Percentiles rank a stretch among this genome's conserved stretches.
These are phyloP conservation scores for Chalciporus sp. DNA, from an alignment of 1,284 basidiomycete species.

Conservation along the genomic window DNA sequence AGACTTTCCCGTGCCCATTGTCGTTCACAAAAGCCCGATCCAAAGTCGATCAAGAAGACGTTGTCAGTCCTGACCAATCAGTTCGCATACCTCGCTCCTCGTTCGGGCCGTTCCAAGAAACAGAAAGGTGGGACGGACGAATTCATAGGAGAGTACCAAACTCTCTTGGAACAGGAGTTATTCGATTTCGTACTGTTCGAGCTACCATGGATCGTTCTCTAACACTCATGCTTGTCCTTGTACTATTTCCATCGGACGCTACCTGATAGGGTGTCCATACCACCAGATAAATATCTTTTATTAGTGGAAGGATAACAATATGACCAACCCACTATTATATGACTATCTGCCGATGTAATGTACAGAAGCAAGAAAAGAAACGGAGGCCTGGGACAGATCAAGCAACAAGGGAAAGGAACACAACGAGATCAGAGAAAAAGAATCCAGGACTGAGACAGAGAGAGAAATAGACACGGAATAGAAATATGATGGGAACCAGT, in stretches of 20 bases:
- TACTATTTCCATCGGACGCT: neutral
- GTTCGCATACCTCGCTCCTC: constrained; percentile 79
- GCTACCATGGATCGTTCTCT: constrained; percentile 76
- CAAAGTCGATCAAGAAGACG: constrained; percentile 82
- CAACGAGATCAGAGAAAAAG: constrained; percentile 21
- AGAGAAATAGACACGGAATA: constrained; percentile 22
- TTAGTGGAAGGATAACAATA: constrained; percentile 56
- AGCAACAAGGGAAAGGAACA: constrained; percentile 25
- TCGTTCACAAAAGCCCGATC: constrained; percentile 67
- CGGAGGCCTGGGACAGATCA: constrained; percentile 21
- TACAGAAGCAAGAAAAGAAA: constrained; percentile 33
- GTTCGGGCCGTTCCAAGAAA: constrained; percentile 49
- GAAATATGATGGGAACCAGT: constrained; percentile 21
- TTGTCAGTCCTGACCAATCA: constrained; percentile 76
- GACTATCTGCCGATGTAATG: constrained; percentile 42
- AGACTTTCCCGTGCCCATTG: neutral
- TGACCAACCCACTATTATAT: constrained; percentile 52
- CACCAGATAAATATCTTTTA: constrained; percentile 33
- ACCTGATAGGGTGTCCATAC: constrained; percentile 6
- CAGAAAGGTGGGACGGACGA: constrained; percentile 54
- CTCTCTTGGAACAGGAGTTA: constrained; percentile 90
- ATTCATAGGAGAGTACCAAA: constrained; percentile 86
- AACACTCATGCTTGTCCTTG: constrained; percentile 14
- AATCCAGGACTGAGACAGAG: constrained; percentile 24
- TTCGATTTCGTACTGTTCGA: constrained; percentile 93